Conservation (phyloP, 1,139 yeast species). For the Scheffersomyces quercinus region DNA sequence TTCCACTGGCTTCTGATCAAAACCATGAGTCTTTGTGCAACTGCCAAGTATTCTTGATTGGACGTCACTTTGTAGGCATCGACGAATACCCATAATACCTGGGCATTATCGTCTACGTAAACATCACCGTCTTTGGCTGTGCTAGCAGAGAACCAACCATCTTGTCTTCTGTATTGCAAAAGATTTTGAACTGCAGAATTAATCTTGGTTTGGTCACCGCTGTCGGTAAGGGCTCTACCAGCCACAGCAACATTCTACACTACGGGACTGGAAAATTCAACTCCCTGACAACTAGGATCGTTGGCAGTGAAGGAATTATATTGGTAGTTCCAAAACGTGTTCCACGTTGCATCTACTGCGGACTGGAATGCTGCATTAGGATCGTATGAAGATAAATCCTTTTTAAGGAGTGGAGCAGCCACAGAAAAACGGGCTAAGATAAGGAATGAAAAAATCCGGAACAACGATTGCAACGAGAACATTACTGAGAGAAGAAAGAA, state of each 20-base stretch:
- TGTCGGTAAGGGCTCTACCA: constrained; percentile 11
- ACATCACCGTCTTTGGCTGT: constrained; percentile 14
- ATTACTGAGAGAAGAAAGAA: too few species aligned
- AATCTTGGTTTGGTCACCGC: constrained; percentile 3
- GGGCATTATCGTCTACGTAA: constrained; percentile 16
- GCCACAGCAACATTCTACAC: constrained; percentile 15
- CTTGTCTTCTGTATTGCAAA: constrained; percentile 7
- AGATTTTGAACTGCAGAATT: constrained; percentile 8
- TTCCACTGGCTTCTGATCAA: constrained; percentile 12
- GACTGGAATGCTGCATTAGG: constrained; percentile 1
- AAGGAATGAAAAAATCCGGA: too few species aligned
- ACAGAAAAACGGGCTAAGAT: too few species aligned
- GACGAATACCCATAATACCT: constrained; percentile 14
- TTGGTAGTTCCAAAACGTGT: constrained; percentile 11
- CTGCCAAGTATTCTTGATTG: constrained; percentile 6
- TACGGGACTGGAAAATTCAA: constrained; percentile 6
- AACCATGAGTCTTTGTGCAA: constrained; percentile 8
- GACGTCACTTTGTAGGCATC: constrained; percentile 9
- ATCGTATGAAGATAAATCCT: too few species aligned
- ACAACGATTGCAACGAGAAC: too few species aligned
- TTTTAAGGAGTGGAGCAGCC: too few species aligned
- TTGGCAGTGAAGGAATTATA: constrained; percentile 6
- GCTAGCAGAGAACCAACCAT: constrained; percentile 14
- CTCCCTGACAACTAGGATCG: constrained; percentile 6
- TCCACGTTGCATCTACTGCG: constrained; percentile 4